A percentile compares a stretch with the other conserved stretches of the same genome.
Conservation (phyloP, 164 flowering plant genomes). For the Magnolia sinica region DNA sequence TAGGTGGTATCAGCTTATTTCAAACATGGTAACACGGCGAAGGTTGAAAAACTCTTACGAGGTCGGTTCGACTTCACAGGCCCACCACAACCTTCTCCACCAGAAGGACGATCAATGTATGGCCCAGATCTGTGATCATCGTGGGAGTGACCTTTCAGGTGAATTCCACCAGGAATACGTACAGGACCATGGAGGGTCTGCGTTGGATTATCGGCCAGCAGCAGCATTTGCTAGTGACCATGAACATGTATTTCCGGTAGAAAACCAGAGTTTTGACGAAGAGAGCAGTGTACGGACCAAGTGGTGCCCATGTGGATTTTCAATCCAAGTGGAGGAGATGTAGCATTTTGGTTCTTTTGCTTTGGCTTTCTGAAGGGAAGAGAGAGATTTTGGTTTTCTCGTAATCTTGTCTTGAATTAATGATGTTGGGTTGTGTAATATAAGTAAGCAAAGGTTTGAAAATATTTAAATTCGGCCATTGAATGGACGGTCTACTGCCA, state of each 20-base stretch:
- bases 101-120: slow-evolving; percentile 5
- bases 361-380: not conserved
- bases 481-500: too few species aligned
- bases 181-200: slow-evolving; percentile 7
- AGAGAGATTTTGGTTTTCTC: not conserved
- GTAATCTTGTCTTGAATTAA: not conserved
- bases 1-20: slow-evolving; percentile 94
- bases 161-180: slow-evolving; percentile 11
- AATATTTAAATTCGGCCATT: too few species aligned
- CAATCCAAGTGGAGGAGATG: slow-evolving; percentile 20
- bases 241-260: slow-evolving; percentile 66
- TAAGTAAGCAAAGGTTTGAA: too few species aligned
- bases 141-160: slow-evolving; percentile 12
- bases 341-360: not conserved
- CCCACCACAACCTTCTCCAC: slow-evolving; percentile 9
- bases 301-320: slow-evolving; percentile 83
- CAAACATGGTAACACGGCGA: slow-evolving; percentile 79
- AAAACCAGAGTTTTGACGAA: slow-evolving; percentile 53
- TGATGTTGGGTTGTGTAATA: too few species aligned
- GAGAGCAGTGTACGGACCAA: slow-evolving; percentile 48
- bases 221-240: slow-evolving; percentile 34
- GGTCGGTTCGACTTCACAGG: slow-evolving; percentile 21
- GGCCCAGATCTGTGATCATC: not conserved
- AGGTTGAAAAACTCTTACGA: slow-evolving; percentile 60
- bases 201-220: slow-evolving; percentile 2